These are phyloP conservation scores for Orbilia brochopaga DNA, from an alignment of 2,329 filamentous ascomycete genomes.

Conservation along the genomic window DNA sequence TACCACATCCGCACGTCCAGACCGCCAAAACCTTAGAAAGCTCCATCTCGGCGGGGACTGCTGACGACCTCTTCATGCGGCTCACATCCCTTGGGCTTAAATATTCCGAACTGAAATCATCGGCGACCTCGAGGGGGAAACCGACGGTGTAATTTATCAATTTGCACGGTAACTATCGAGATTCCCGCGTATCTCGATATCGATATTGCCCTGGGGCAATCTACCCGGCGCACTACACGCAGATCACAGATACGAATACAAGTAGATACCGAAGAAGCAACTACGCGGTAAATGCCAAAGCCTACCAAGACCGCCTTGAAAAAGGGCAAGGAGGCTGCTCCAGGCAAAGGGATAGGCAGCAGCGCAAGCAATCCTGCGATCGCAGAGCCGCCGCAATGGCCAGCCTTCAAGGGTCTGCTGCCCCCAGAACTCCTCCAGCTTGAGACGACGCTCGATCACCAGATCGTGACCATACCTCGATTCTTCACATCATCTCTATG, in stretches of 20 bases:
- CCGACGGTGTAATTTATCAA: too few species aligned
- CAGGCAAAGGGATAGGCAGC: slow-evolving; percentile 10
- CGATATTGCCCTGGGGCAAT: too few species aligned
- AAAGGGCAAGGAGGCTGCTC: slow-evolving; percentile 20
- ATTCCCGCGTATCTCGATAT: too few species aligned
- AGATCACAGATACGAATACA: too few species aligned
- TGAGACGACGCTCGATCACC: slow-evolving; percentile 65
- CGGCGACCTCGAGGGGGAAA: too few species aligned
- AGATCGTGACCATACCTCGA: slow-evolving; percentile 74
- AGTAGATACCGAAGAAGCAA: too few species aligned
- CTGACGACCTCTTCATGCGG: not conserved
- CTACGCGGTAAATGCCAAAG: slow-evolving; percentile 28
- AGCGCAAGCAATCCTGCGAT: slow-evolving; percentile 48
- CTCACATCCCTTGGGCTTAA: not conserved
- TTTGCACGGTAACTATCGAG: too few species aligned
- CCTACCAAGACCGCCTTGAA: slow-evolving; percentile 16
- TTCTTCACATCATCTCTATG: slow-evolving; percentile 79
- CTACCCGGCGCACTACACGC: too few species aligned
- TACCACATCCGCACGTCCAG: slow-evolving; percentile 8
- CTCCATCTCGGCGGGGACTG: not conserved
- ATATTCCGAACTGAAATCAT: not conserved
- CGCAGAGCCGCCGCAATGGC: slow-evolving; percentile 68
- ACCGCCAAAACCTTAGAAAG: not conserved
- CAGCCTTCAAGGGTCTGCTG: slow-evolving; percentile 71
- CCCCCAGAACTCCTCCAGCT: slow-evolving; percentile 70